Evolutionary conservation across 2,329 filamentous ascomycete genomes (phyloP).

Genomic region (Cladosporium colombiae): DNA sequence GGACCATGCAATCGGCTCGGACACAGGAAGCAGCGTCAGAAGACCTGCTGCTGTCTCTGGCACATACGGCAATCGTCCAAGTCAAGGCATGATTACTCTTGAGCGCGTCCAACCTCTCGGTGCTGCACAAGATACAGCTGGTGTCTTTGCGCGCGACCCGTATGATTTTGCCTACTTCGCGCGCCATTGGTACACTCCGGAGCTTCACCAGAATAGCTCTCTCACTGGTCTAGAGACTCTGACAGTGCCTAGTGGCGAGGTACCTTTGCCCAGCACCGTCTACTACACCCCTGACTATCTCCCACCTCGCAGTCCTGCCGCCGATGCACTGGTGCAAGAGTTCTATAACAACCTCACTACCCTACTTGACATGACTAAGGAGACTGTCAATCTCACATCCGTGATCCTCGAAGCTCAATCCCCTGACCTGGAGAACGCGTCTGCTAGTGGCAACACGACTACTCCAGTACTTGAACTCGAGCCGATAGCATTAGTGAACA

Average conservation of each 20-base stretch:
- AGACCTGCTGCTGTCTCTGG: slow-evolving; percentile 21
- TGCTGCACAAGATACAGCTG: slow-evolving; percentile 25
- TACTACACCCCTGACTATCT: slow-evolving; percentile 46
- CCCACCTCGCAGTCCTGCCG: slow-evolving; percentile 43
- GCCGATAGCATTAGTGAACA: slow-evolving; percentile 34
- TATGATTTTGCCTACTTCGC: slow-evolving; percentile 38
- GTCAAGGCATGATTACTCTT: slow-evolving; percentile 24
- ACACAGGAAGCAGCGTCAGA: slow-evolving; percentile 26
- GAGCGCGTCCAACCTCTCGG: slow-evolving; percentile 26
- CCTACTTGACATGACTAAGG: slow-evolving; percentile 41
- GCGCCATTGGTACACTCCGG: slow-evolving; percentile 43
- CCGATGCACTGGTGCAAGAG: slow-evolving; percentile 41
- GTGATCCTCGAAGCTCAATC: background rate
- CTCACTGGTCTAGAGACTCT: slow-evolving; percentile 43
- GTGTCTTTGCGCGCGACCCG: slow-evolving; percentile 25
- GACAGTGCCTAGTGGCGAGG: slow-evolving; percentile 36
- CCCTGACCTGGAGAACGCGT: background rate
- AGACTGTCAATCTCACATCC: slow-evolving; percentile 28
- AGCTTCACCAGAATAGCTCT: slow-evolving; percentile 37
- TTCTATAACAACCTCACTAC: slow-evolving; percentile 41
- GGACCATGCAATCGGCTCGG: slow-evolving; percentile 42
- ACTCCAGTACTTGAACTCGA: slow-evolving; percentile 35
- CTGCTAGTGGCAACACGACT: slow-evolving; percentile 37
- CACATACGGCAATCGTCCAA: slow-evolving; percentile 26
- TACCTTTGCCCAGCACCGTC: slow-evolving; percentile 42